These are phyloP conservation scores for Candida verbasci DNA, from an alignment of 805 yeast genomes.

Conservation along the genomic window DNA sequence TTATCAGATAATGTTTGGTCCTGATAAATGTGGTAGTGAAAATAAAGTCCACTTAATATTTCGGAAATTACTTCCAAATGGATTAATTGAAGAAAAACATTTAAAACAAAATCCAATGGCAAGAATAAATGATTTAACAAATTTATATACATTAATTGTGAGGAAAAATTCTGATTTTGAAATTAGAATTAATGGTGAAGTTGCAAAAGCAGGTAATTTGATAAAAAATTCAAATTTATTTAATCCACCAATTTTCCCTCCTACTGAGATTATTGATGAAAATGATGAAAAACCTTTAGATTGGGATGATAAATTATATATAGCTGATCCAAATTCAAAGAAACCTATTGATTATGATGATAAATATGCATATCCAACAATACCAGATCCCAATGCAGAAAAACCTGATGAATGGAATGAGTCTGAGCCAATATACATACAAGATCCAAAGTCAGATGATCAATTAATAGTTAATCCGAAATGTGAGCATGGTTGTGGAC, in stretches of 20 bases:
- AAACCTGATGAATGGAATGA: constrained; percentile 85
- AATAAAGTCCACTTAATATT: constrained; percentile 79
- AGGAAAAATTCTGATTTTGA: constrained; percentile 65
- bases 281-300: constrained; percentile 64
- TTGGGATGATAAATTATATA: constrained; percentile 71
- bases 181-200: constrained; percentile 77
- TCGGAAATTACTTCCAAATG: constrained; percentile 51
- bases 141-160: constrained; percentile 74
- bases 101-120: constrained; percentile 66
- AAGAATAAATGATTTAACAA: constrained; percentile 49
- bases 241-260: constrained; percentile 64
- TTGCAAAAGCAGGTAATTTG: constrained; percentile 65
- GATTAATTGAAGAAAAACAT: constrained; percentile 64
- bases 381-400: constrained; percentile 61
- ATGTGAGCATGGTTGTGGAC: constrained; percentile 78
- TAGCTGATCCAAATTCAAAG: constrained; percentile 63
- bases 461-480: constrained; percentile 70
- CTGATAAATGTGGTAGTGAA: constrained; percentile 81
- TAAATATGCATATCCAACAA: constrained; percentile 49
- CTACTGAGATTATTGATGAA: constrained; percentile 51
- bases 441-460: constrained; percentile 76
- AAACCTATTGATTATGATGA: constrained; percentile 90
- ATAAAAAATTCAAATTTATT: constrained; percentile 48
- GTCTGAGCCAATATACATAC: constrained; percentile 48
- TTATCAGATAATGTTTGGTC: constrained; percentile 90